phyloP scores from a whole-genome alignment of 73 alveolate genomes.

The Symbiodinium pilosum region DNA sequence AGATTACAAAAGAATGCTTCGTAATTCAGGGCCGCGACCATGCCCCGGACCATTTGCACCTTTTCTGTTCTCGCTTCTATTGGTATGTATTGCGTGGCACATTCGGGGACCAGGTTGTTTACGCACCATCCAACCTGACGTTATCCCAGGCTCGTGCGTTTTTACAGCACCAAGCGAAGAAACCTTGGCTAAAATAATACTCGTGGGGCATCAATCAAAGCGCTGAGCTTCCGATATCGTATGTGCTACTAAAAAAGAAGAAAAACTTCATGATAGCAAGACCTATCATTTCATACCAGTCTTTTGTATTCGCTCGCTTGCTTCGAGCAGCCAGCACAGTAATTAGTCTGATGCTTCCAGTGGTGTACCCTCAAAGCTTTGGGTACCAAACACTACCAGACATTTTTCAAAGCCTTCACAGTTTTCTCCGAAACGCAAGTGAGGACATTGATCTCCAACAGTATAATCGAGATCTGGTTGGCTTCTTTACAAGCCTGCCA shows the following conservation, averaged over 20 bases:
- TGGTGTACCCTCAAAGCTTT: not conserved
- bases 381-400: not conserved
- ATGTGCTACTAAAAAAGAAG: not conserved
- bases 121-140: not conserved
- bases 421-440: not conserved
- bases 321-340: not conserved
- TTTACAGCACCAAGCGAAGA: not conserved
- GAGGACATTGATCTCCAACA: not conserved
- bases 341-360: not conserved
- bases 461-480: not conserved
- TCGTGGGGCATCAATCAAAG: not conserved
- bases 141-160: not conserved
- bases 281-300: not conserved
- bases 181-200: not conserved
- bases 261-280: not conserved
- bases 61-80: not conserved
- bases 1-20: not conserved
- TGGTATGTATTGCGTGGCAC: not conserved
- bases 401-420: not conserved
- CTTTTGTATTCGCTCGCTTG: not conserved
- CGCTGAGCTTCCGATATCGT: not conserved
- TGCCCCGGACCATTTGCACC: not conserved
- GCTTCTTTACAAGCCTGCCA: not conserved
- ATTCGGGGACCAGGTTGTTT: not conserved
- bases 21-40: not conserved